A percentile compares a stretch with the other conserved stretches of the same genome.
Conservation (phyloP, 2,329 filamentous ascomycete genomes). For the Fusarium scirpi region DNA sequence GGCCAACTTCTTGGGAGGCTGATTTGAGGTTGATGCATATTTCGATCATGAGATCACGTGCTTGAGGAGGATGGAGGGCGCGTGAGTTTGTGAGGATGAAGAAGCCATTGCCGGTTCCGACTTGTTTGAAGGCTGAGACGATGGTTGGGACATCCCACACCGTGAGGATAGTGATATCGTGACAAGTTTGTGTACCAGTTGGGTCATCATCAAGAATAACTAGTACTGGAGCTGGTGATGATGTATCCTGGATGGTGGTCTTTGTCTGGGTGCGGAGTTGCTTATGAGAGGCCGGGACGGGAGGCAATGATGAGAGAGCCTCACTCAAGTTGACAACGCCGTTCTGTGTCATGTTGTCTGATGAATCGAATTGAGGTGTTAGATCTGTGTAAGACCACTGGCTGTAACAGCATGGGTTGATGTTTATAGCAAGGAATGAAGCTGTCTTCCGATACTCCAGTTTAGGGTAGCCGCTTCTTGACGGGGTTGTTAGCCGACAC, state of each 20-base stretch:
- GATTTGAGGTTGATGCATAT: slow-evolving; percentile 63
- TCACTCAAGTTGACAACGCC: neutral
- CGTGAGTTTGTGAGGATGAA: slow-evolving; percentile 48
- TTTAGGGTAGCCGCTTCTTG: slow-evolving; percentile 19
- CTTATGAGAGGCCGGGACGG: fast-evolving
- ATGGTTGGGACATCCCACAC: slow-evolving; percentile 10
- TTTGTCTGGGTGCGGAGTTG: slow-evolving; percentile 6
- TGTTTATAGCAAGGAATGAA: slow-evolving; percentile 6
- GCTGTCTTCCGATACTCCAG: neutral
- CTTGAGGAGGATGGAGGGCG: slow-evolving; percentile 63
- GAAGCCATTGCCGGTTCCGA: slow-evolving; percentile 7
- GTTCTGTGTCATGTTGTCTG: neutral
- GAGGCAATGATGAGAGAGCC: neutral
- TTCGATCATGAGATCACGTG: slow-evolving; percentile 59
- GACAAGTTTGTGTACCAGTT: slow-evolving; percentile 24
- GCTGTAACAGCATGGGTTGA: neutral
- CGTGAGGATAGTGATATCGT: slow-evolving; percentile 9
- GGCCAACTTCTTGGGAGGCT: slow-evolving; percentile 55
- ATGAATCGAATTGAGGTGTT: fast-evolving
- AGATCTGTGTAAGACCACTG: fast-evolving
- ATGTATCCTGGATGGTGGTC: fast-evolving
- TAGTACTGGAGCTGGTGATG: neutral
- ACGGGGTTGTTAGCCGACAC: slow-evolving; percentile 22
- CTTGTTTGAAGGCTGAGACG: neutral
- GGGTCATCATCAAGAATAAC: slow-evolving; percentile 25